Evolutionary conservation across 768 basidiomycete genomes (phyloP).

Genomic region (Termitomyces sp.): DNA sequence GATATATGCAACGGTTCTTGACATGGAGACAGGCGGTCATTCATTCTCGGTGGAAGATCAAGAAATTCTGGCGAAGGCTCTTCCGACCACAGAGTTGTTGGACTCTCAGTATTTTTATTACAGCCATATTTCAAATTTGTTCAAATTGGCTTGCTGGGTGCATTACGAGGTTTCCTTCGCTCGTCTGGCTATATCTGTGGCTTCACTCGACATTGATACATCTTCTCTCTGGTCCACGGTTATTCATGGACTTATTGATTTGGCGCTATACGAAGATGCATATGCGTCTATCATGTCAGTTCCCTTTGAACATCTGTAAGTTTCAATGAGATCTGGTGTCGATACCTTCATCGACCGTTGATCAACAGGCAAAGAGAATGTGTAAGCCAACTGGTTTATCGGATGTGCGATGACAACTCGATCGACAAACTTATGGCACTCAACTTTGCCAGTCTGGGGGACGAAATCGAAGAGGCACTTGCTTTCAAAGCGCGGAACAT

Average conservation of each 20-base stretch:
- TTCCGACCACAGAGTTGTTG: conserved; percentile 51
- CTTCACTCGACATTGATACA: conserved; percentile 45
- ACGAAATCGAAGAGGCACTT: conserved; percentile 84
- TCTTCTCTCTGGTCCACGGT: conserved; percentile 75
- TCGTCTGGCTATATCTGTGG: conserved; percentile 73
- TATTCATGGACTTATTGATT: conserved; percentile 68
- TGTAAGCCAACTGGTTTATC: conserved; percentile 75
- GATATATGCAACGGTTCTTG: neutral
- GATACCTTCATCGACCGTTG: neutral
- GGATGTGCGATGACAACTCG: conserved; percentile 89
- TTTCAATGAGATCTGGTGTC: conserved; percentile 13
- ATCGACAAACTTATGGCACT: conserved; percentile 73
- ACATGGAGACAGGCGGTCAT: conserved; percentile 32
- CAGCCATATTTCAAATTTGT: conserved; percentile 68
- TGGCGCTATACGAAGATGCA: conserved; percentile 80
- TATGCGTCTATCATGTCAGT: conserved; percentile 72
- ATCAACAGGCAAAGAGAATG: conserved; percentile 69
- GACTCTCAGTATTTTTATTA: conserved; percentile 72
- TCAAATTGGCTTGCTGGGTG: conserved; percentile 51
- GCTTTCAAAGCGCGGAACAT: conserved; percentile 92
- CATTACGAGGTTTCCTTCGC: conserved; percentile 69
- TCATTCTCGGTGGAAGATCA: conserved; percentile 54
- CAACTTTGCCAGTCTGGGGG: conserved; percentile 79
- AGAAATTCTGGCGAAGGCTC: conserved; percentile 53
- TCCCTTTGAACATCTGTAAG: conserved; percentile 78